Base-by-base conservation (phyloP, 1,284 basidiomycete species). In the Hypsizygus ulmarius region DNA sequence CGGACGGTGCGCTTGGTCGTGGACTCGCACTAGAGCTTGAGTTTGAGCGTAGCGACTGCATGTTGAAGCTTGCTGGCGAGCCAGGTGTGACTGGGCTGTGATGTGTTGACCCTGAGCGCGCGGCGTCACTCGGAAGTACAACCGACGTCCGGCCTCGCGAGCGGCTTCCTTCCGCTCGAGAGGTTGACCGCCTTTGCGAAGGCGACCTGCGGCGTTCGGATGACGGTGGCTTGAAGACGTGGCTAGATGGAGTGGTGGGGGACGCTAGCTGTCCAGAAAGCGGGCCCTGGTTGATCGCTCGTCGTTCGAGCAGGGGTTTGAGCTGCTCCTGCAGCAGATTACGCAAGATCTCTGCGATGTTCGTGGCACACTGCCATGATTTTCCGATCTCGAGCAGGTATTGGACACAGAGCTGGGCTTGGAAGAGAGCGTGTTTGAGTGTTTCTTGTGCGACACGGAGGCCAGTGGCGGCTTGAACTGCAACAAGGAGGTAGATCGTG, bases 401-500 rank as follows among this genome's bases (percentile, higher is more conserved):
- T 18, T 70, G 60, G 39, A 79, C 65, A 47, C 78, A 77, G 11
- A 68, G 61, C 43, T 74, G 68, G 3, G 72, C 71, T 36, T 76
- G 72, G 1, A 66, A 58, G 39, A 75, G 64, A 2, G 77, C 68
- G 2, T 68, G 61, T 10, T 61, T 58, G 6, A 75, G 61, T 3
- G 69, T 64, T 47, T 68, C 67, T 51, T 69, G 62, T 0, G 70
- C 71, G 5, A 72, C 60, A 5, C 73, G 70, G 2, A 65, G 49
- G 14, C 70, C 70, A 2, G 67, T 64, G 19, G 72, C 73, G 4
- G 80, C 78, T 57, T 82, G 79, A 37, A 81, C 73, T 9, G 79
- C 78, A 19, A 72, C 70, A 15, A 84, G 69, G 9, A 84, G 68
- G 59, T 74, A 81, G 14, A 83, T 70, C 0, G 83, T 87, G 12